Percentiles rank a stretch among this genome's conserved stretches.
Evolutionary conservation across 2,329 filamentous ascomycete species (phyloP).

Genomic region (Apiospora arundinis): DNA sequence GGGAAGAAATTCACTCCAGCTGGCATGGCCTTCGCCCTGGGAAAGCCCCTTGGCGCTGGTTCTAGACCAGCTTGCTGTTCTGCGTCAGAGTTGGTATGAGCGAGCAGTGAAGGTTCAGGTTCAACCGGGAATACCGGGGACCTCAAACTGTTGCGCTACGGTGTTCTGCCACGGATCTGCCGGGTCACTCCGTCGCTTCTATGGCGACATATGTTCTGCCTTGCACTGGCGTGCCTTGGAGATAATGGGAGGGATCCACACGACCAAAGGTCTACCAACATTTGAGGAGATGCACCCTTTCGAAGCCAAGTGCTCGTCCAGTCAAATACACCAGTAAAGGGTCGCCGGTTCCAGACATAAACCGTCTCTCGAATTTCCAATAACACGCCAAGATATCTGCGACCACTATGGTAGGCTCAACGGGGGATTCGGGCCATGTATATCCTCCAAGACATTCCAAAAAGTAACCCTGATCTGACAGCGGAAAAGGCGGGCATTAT

Average conservation of each 20-base stretch:
- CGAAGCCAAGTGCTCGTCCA: neutral
- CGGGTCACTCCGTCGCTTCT: neutral
- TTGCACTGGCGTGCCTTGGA: neutral
- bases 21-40: neutral
- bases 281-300: neutral
- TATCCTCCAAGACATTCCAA: too few species aligned
- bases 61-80: neutral
- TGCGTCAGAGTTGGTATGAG: neutral
- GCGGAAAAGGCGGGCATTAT: too few species aligned
- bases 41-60: neutral
- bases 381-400: too few species aligned
- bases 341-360: neutral
- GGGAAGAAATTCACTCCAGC: neutral
- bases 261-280: neutral
- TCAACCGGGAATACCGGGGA: neutral
- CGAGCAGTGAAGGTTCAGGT: neutral
- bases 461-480: too few species aligned
- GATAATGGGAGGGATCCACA: neutral
- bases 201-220: neutral
- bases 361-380: neutral
- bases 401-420: neutral
- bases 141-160: neutral
- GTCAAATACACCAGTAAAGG: too few species aligned
- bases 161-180: neutral
- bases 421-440: too few species aligned